Percentiles rank a stretch among this genome's conserved stretches.
Evolutionary conservation across 257 asterid genomes (phyloP).

Genomic region (Handroanthus guayacan): DNA sequence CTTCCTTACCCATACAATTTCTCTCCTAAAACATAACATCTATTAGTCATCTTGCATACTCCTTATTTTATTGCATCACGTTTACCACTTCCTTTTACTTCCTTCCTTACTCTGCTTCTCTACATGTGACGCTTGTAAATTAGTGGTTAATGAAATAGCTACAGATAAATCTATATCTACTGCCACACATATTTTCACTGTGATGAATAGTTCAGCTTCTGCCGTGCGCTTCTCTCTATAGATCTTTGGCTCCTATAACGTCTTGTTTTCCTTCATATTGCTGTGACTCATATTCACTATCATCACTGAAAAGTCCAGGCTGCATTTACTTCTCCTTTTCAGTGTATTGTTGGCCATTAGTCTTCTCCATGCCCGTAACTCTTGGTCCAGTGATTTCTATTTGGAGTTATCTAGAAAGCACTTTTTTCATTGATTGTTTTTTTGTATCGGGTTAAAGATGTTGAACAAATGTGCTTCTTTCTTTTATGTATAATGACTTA

Average conservation of each 20-base stretch:
- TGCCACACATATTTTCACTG: background rate
- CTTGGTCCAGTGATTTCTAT: slow-evolving; percentile 11
- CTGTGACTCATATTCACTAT: background rate
- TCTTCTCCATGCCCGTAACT: slow-evolving; percentile 18
- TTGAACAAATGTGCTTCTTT: slow-evolving; percentile 27
- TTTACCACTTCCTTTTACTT: background rate
- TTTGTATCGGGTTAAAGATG: slow-evolving; percentile 24
- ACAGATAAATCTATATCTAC: background rate
- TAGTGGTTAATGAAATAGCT: slow-evolving; percentile 9
- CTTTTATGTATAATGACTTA: slow-evolving; percentile 24
- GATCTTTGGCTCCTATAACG: slow-evolving; percentile 11
- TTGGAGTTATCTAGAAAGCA: slow-evolving; percentile 25
- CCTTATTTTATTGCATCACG: background rate
- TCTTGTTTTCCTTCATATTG: slow-evolving; percentile 12
- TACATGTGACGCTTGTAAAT: background rate
- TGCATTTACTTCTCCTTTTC: slow-evolving; percentile 8
- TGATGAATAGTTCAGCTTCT: slow-evolving; percentile 24
- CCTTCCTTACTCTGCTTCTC: background rate
- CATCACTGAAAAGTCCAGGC: slow-evolving; percentile 14
- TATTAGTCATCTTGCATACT: background rate
- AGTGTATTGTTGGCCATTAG: background rate
- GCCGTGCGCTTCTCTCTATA: background rate
- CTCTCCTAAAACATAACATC: background rate
- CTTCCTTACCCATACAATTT: background rate
- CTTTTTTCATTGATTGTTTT: slow-evolving; percentile 10